These are phyloP conservation scores for Scheffersomyces lignosus DNA, from an alignment of 805 yeast genomes.

Conservation along the genomic window DNA sequence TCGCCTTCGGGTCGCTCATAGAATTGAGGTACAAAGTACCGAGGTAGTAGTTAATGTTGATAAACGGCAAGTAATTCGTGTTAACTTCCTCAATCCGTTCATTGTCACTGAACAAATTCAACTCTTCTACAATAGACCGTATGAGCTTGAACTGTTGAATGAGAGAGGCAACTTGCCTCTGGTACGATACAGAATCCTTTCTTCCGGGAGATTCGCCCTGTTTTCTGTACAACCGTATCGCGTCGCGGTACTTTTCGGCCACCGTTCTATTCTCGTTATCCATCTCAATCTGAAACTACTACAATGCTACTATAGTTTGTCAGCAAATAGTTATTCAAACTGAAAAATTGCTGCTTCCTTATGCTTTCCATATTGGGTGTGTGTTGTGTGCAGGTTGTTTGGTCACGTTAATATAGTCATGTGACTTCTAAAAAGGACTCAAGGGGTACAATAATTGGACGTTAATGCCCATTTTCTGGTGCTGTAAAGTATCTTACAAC, in stretches of 20 bases:
- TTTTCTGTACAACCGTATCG: conserved; percentile 5
- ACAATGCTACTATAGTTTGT: too few relatives aligned
- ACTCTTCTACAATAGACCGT: conserved; percentile 41
- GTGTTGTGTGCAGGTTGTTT: too few relatives aligned
- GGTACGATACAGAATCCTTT: conserved; percentile 45
- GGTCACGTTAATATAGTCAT: too few relatives aligned
- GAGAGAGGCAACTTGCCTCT: conserved; percentile 30
- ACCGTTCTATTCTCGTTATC: conserved; percentile 11
- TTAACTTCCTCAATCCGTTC: conserved; percentile 70
- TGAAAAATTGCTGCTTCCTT: too few relatives aligned
- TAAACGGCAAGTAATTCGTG: conserved; percentile 60
- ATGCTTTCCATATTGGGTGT: too few relatives aligned
- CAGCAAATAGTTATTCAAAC: too few relatives aligned
- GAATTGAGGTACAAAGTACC: conserved; percentile 31
- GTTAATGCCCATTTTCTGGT: too few relatives aligned
- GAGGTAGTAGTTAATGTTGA: conserved; percentile 59
- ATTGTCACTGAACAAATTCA: conserved; percentile 67
- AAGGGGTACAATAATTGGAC: too few relatives aligned
- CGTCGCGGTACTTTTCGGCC: conserved; percentile 10
- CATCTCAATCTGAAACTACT: too few relatives aligned
- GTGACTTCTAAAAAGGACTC: too few relatives aligned
- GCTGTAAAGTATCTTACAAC: too few relatives aligned
- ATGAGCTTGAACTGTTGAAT: conserved; percentile 48
- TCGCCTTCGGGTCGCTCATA: conserved; percentile 4
- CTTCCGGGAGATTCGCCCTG: conserved; percentile 22